phyloP scores from a whole-genome alignment of 2,329 filamentous ascomycete species.

The Xylaria sp. region DNA sequence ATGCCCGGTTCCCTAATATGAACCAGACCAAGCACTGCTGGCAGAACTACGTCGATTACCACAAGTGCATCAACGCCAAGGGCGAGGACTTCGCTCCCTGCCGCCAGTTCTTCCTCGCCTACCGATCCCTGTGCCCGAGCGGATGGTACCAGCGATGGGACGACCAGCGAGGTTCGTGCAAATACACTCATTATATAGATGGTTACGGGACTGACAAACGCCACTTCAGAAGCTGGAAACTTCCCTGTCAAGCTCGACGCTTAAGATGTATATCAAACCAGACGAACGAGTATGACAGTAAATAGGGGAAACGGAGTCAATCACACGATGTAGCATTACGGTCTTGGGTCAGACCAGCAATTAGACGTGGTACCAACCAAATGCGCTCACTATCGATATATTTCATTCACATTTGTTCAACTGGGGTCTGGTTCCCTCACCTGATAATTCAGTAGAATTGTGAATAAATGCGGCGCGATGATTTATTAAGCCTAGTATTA shows the following conservation, averaged over 20 bases:
- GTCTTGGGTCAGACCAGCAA: slow-evolving; percentile 41
- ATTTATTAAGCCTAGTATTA: not conserved
- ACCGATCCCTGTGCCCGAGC: slow-evolving; percentile 96
- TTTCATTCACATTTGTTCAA: slow-evolving; percentile 2
- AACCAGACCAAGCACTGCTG: slow-evolving; percentile 99
- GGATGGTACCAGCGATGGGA: slow-evolving; percentile 96
- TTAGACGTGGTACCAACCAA: slow-evolving; percentile 38
- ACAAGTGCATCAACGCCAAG: slow-evolving; percentile 99
- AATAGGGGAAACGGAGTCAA: slow-evolving; percentile 35
- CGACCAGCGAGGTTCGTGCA: slow-evolving; percentile 85
- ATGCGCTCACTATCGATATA: slow-evolving; percentile 28
- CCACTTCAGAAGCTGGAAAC: slow-evolving; percentile 68
- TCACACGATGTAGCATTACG: slow-evolving; percentile 46
- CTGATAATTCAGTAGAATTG: not conserved
- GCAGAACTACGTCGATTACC: slow-evolving; percentile 99
- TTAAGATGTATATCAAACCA: slow-evolving; percentile 50
- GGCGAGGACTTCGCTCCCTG: slow-evolving; percentile 98
- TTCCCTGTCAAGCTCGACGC: slow-evolving; percentile 74
- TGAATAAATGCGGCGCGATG: slow-evolving; percentile 6
- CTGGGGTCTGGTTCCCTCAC: not conserved
- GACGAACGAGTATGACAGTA: slow-evolving; percentile 20
- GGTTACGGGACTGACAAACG: slow-evolving; percentile 41
- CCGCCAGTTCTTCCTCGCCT: slow-evolving; percentile 95
- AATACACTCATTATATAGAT: slow-evolving; percentile 5
- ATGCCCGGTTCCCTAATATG: slow-evolving; percentile 98